Conservation (phyloP, 2,329 filamentous ascomycete species). For the Ceratocystis diversiconidia region DNA sequence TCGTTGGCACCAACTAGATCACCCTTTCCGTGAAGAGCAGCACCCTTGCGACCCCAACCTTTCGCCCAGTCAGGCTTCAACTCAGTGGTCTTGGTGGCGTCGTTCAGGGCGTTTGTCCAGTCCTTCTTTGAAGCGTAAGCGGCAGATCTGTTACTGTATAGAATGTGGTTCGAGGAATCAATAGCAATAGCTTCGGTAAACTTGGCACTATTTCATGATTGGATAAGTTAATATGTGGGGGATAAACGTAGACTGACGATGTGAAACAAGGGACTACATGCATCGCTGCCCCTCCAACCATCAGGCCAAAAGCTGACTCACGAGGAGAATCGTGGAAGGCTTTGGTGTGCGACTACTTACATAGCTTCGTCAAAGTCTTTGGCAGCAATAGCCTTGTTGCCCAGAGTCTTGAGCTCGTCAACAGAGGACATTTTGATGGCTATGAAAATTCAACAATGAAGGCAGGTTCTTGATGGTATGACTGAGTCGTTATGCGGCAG, state of each 20-base stretch:
- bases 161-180: conserved; percentile 82
- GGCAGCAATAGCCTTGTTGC: conserved; percentile 95
- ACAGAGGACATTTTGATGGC: conserved; percentile 40
- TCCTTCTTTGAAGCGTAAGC: conserved; percentile 79
- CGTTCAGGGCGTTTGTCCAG: conserved; percentile 68
- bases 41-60: conserved; percentile 86
- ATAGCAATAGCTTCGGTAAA: conserved; percentile 87
- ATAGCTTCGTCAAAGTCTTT: conserved; percentile 95
- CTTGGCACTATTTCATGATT: conserved; percentile 50
- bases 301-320: too few species aligned
- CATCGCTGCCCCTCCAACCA: too few species aligned
- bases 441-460: background rate
- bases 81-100: conserved; percentile 86
- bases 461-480: background rate
- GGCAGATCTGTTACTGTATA: conserved; percentile 93
- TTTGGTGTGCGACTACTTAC: conserved; percentile 42
- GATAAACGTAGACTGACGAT: background rate
- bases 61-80: conserved; percentile 98
- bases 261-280: background rate
- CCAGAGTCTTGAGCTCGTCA: conserved; percentile 83
- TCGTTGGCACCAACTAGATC: conserved; percentile 76
- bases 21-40: conserved; percentile 74
- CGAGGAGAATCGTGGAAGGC: background rate
- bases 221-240: background rate
- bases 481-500: background rate